Conservation (phyloP, 768 basidiomycete genomes). For the Baorangia bicolor region DNA sequence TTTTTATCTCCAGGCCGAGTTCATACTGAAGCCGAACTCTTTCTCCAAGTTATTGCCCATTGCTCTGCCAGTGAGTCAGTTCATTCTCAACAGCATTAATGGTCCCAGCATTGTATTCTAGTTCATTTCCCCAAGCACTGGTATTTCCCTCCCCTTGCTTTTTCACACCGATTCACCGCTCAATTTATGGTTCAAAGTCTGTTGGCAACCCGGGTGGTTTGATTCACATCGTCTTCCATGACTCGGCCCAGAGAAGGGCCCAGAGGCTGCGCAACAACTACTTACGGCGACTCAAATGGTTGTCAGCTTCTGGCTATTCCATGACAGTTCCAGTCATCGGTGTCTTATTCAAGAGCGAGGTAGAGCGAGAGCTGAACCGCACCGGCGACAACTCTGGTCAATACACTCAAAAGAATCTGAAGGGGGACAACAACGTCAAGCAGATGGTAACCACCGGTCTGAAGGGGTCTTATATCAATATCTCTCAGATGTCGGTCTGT, state of each 20-base stretch:
- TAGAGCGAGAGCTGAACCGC: conserved; percentile 87
- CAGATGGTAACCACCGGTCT: conserved; percentile 99
- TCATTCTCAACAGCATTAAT: too few species aligned
- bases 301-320: conserved; percentile 98
- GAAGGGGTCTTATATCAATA: conserved; percentile 99
- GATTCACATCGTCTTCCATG: conserved; percentile 94
- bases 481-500: conserved; percentile 99
- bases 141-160: too few species aligned
- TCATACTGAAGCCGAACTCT: too few species aligned
- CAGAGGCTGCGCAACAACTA: conserved; percentile 82
- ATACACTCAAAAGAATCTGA: conserved; percentile 94
- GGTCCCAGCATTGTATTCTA: too few species aligned
- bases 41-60: too few species aligned
- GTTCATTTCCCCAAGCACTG: too few species aligned
- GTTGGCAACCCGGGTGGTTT: conserved; percentile 95
- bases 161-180: too few species aligned
- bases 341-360: conserved; percentile 93
- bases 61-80: too few species aligned
- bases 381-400: conserved; percentile 96
- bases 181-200: too few species aligned
- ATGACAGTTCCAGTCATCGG: conserved; percentile 98
- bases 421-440: conserved; percentile 99
- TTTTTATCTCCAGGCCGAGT: too few species aligned
- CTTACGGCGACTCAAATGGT: conserved; percentile 95
- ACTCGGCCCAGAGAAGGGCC: too few species aligned